Evolutionary conservation across 345 rosid species (phyloP), one percentile per base, ranked within the genome.

Genomic region (Conringia planisiliqua): DNA sequence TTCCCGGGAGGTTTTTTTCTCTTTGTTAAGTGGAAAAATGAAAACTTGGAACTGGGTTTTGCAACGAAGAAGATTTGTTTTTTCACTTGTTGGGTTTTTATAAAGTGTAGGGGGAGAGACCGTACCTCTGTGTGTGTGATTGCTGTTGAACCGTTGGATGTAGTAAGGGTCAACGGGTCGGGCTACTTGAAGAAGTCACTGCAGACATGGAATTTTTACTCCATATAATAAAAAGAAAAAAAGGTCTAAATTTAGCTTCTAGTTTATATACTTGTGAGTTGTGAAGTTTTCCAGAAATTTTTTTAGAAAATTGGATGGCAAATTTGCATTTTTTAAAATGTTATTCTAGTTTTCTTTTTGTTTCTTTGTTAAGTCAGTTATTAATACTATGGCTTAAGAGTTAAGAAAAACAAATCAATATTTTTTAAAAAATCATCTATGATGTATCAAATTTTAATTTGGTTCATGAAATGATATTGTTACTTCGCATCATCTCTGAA

Each of bases 31-130:
- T 59, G 79, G 13, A 56, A 52, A 48, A 35, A 7, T 11, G 50
- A 13, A 68, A 77, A 63, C 72, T 68, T 76, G 74, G 59, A 62
- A 26, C 54, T 17, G 2, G 51, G 66, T 46, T 47, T 46, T 58
- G 13, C 58, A 14, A 20, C n/a, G 68, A 61, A 0, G 20, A 59
- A 10, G 59, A 11, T 39, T 39, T 22, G 4, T 36, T 17, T 0
- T 14, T 52, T 0, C 24, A 38, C 29, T 0, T 7, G 2, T 11
- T 4, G 27, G 29, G 29, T 4, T 47, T 14, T 22, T 35, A 71
- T 71, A 10, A 1, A 27, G 10, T 61, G 60, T 60, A 54, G 2
- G 3, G 16, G 4, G 62, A 38, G 16, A 50, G 0, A 36, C 7
- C 1, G 6, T 38, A 54, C 14, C 16, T 73, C 7, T 0, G 46